A percentile compares a stretch with the other conserved stretches of the same genome.
phyloP scores from a whole-genome alignment of 768 basidiomycete genomes.

The Podaxis carcinomalis region DNA sequence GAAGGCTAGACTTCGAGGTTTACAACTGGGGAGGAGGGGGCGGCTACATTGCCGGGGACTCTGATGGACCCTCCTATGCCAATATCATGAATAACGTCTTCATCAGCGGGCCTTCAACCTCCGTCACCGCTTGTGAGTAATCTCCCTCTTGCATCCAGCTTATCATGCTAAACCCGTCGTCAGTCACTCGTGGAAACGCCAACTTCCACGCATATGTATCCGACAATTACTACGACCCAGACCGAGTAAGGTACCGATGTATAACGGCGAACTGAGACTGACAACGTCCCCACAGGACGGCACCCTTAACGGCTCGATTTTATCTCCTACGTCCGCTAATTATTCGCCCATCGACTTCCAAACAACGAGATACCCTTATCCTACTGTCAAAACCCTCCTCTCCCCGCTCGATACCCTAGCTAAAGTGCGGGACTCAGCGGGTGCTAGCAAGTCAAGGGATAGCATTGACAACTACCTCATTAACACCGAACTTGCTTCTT shows the following conservation, averaged over 20 bases:
- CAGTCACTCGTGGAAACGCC: conserved; percentile 31
- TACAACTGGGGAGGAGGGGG: conserved; percentile 32
- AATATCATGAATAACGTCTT: conserved; percentile 32
- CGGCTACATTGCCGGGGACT: conserved; percentile 33
- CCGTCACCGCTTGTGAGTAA: conserved; percentile 22
- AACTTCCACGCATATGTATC: conserved; percentile 33
- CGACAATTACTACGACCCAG: conserved; percentile 30
- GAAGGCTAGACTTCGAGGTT: conserved; percentile 14
- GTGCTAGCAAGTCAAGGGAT: conserved; percentile 29
- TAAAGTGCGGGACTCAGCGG: conserved; percentile 25
- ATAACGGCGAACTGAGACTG: neutral
- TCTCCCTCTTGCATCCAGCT: too few species aligned
- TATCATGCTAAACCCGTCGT: neutral
- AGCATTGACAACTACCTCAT: conserved; percentile 29
- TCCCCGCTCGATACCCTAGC: conserved; percentile 25
- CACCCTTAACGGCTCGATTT: conserved; percentile 24
- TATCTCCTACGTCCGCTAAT: conserved; percentile 23
- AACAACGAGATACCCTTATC: conserved; percentile 24
- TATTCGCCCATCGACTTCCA: conserved; percentile 31
- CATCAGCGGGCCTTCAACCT: conserved; percentile 31
- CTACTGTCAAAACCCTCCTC: conserved; percentile 25
- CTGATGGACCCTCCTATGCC: conserved; percentile 27
- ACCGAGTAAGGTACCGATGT: neutral
- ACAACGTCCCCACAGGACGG: conserved; percentile 20
- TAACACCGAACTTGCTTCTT: conserved; percentile 26